Base-by-base conservation (phyloP, 208 protist genomes). In the Wallacemonas sp. region DNA sequence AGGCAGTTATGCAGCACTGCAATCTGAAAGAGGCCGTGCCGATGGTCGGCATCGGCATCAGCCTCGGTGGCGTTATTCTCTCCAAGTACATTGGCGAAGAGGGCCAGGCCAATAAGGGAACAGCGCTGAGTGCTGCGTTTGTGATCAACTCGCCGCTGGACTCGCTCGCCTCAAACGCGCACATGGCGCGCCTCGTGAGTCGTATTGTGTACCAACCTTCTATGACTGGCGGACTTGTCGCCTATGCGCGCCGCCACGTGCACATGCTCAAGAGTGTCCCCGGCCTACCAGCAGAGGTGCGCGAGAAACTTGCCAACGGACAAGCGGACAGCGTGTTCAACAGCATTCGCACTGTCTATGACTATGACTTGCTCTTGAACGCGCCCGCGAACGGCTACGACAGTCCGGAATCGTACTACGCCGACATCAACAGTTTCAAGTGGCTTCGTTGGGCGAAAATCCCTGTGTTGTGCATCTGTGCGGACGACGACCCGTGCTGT, bases 51-150 rank as follows among this genome's bases (percentile, higher is more conserved):
- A 62, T 87, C 15, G 87, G 87, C 21, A 90, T 93, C 68, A 90
- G 83, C 67, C 66, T 93, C 9, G 87, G 87, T 9, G 87, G 87
- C 26, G 73, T 87, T 13, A 87, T 93, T 39, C 48, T 93, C 4
- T 38, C 76, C 39, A 88, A 89, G 63, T 93, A 74, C 62, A 63
- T 79, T 17, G 70, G 60, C 1, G 87, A 93, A 63, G 78, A 88
- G 60, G 66, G 69, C 52, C 38, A 58, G 44, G 66, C 32, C 13
- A 73, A 71, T 19, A 57, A 46, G 21, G 5, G 30, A 0, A 17
- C 52, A 0, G 26, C 32, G 15, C 69, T 93, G 15, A 71, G 83
- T 41, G 82, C 81, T 6, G 81, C 72, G 2, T 39, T 89, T 41
- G 52, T 77, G 29, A 69, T 90, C 21, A 84, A 89, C 67, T 73